phyloP scores from a whole-genome alignment of 441 rosid genomes.

The Cnidoscolus chayamansa region DNA sequence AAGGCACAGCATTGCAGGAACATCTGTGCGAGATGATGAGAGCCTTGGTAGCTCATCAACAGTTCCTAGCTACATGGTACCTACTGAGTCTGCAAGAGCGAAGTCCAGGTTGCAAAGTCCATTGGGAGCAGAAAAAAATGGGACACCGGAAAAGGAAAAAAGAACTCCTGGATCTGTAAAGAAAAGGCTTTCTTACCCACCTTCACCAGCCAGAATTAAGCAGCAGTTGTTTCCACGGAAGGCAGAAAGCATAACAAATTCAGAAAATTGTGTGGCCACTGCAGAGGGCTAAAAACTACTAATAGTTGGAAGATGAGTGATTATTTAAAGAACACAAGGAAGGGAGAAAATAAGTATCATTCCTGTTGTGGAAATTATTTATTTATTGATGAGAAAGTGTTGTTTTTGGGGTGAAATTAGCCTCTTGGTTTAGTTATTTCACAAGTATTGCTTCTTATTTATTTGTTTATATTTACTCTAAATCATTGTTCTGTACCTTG shows the following conservation, averaged over 20 bases:
- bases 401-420: conserved; percentile 21
- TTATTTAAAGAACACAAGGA: neutral
- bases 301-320: conserved; percentile 6
- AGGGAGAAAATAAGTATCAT: conserved; percentile 7
- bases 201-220: conserved; percentile 55
- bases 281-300: conserved; percentile 26
- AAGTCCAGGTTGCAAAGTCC: conserved; percentile 70
- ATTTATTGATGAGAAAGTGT: conserved; percentile 18
- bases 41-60: conserved; percentile 66
- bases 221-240: conserved; percentile 73
- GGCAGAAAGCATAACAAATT: conserved; percentile 42
- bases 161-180: conserved; percentile 35
- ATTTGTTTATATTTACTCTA: conserved; percentile 16
- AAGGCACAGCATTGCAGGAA: conserved; percentile 61
- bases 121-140: conserved; percentile 39
- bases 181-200: conserved; percentile 64
- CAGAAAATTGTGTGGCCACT: conserved; percentile 35
- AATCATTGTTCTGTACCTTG: conserved; percentile 1
- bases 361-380: conserved; percentile 14
- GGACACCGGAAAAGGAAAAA: conserved; percentile 38
- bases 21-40: conserved; percentile 62
- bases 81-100: conserved; percentile 75
- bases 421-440: conserved; percentile 3
- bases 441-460: conserved; percentile 4
- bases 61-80: conserved; percentile 71